Evolutionary conservation across 2,329 filamentous ascomycete genomes (phyloP), one percentile per base, ranked within the genome.

Genomic region (Hortaea sp.): DNA sequence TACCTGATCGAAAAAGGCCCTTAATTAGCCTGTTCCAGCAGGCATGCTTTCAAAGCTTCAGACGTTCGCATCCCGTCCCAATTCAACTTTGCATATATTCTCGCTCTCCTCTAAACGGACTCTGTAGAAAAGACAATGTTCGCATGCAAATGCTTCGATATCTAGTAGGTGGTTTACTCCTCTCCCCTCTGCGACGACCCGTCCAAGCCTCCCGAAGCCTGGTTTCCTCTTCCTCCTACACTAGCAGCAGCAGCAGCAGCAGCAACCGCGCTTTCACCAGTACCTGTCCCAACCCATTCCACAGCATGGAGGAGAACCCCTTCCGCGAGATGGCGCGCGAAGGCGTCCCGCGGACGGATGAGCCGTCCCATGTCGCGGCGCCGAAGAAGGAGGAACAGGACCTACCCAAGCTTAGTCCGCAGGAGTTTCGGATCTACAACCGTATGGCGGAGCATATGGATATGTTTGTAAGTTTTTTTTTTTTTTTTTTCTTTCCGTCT

Each of bases 401-500:
- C 10, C 65, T 84, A 1, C 79, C 83, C 0, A 78, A 82, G 27
- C 71, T 90, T 29, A 79, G 78, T 0, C 65, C 78, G 1, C 69
- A 73, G 46, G 83, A 90, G 47, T 88, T 86, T 58, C 72, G 72
- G 42, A 66, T 72, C 35, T 89, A 84, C 65, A 88, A 89, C 66
- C 73, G 73, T n/a, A 69, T 88, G 58, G 81, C 84, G 0, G 84
- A 84, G 47, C 75, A 77, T 52, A 89, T 89, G 85, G 76, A 89
- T 39, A 69, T 76, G 51, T 88, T 82, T 67, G 80, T 83, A 70
- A 58, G 75, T 66, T 7, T 35, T n/a, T 47, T 2, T 30, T 28
- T 39, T 10, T 29, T 13, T 7, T 20, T n/a, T n/a, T n/a, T n/a
- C n/a, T n/a, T n/a, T n/a, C n/a, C n/a, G n/a, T n/a, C n/a, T n/a